A percentile compares a stretch with the other conserved stretches of the same genome.
Evolutionary conservation across 345 rosid genomes (phyloP).

Genomic region (Gossypium raimondii): DNA sequence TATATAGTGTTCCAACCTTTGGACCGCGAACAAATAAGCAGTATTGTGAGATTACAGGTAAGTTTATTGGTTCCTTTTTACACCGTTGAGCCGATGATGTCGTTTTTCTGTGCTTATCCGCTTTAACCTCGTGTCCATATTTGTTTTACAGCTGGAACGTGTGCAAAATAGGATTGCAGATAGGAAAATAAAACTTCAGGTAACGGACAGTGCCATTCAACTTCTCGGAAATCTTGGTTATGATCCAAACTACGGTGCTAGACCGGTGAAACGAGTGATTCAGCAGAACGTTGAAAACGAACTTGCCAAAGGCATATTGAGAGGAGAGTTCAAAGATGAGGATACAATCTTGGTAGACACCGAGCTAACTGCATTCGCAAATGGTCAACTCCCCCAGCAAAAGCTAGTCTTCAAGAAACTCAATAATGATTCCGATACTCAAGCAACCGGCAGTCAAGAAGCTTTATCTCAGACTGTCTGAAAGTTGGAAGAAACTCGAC

Average conservation of each 20-base stretch:
- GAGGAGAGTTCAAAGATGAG: constrained; percentile 88
- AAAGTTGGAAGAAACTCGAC: constrained; percentile 31
- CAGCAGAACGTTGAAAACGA: constrained; percentile 92
- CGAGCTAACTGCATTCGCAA: constrained; percentile 63
- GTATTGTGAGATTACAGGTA: constrained; percentile 88
- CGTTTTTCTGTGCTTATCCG: neutral
- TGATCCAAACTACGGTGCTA: constrained; percentile 92
- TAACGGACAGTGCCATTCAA: constrained; percentile 66
- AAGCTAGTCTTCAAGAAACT: constrained; percentile 67
- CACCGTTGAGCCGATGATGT: neutral
- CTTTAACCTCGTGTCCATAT: neutral
- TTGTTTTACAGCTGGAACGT: constrained; percentile 64
- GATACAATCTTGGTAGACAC: constrained; percentile 64
- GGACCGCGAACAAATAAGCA: constrained; percentile 71
- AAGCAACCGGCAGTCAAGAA: constrained; percentile 36
- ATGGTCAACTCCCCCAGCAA: constrained; percentile 85
- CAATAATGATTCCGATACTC: constrained; percentile 20
- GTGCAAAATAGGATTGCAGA: constrained; percentile 88
- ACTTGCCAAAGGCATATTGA: constrained; percentile 86
- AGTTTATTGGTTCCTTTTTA: neutral
- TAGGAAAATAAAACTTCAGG: constrained; percentile 68
- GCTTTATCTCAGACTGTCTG: constrained; percentile 28
- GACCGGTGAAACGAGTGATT: constrained; percentile 94
- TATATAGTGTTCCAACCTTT: constrained; percentile 98
- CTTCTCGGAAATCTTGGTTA: constrained; percentile 86